phyloP scores from a whole-genome alignment of 805 yeast species.

The Metschnikowia aberdeeniae region DNA sequence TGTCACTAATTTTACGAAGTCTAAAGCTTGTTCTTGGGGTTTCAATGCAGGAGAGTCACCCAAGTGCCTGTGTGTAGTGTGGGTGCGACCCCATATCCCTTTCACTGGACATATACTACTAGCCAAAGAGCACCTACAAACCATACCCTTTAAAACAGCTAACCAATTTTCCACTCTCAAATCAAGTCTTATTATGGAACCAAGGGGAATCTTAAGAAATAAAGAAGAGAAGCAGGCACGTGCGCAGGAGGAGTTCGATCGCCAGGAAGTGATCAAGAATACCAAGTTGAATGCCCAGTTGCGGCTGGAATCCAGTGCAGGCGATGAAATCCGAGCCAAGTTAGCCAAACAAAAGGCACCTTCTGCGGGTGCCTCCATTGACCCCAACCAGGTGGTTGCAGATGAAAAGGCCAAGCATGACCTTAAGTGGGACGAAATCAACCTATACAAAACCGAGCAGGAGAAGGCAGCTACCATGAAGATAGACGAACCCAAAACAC shows the following conservation, averaged over 20 bases:
- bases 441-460: constrained; percentile 67
- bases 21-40: too few species aligned
- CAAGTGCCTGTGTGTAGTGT: too few species aligned
- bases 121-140: too few species aligned
- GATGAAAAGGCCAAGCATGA: constrained; percentile 6
- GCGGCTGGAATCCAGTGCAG: constrained; percentile 30
- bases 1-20: too few species aligned
- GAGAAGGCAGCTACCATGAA: constrained; percentile 71
- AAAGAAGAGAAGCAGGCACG: constrained; percentile 27
- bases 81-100: too few species aligned
- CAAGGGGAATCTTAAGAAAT: constrained; percentile 52
- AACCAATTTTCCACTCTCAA: not conserved
- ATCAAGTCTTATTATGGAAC: constrained; percentile 13
- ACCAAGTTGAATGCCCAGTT: constrained; percentile 70
- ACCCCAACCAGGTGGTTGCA: constrained; percentile 3
- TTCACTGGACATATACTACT: too few species aligned
- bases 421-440: constrained; percentile 84
- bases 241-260: constrained; percentile 32
- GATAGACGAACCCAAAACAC: constrained; percentile 94
- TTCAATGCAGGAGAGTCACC: too few species aligned
- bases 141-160: not conserved
- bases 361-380: constrained; percentile 12
- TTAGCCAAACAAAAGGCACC: constrained; percentile 37
- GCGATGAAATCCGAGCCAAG: constrained; percentile 45
- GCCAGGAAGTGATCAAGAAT: constrained; percentile 75